Base-by-base conservation (phyloP, 2,329 filamentous ascomycete species). In the Exophiala dermatitidis region DNA sequence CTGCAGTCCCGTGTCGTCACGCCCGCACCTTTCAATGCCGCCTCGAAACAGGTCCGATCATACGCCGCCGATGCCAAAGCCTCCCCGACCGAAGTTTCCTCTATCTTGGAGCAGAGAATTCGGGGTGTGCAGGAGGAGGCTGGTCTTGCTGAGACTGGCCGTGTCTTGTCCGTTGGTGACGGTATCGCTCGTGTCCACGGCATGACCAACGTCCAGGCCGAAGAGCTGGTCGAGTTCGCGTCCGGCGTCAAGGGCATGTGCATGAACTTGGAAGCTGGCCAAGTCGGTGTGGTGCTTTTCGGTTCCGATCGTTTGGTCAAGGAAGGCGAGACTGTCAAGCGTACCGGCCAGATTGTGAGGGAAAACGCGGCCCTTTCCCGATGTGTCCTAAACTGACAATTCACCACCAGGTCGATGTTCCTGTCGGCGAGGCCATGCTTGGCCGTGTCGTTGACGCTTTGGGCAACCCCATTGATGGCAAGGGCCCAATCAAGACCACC, bases 171-270 rank as follows among this genome's bases (percentile, higher is more conserved):
- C 71, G 90, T 98, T 76, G 97, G 93, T 93, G 93, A 98, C 81
- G 93, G 93, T 95, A 98, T 98, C 73, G 93, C 93, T 74, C 91
- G 93, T 90, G 91, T 98, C 68, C 90, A 98, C 78, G 93, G 93
- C 74, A 90, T 98, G 89, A 88, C 84, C 87, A 98, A 98, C 76
- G 93, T 98, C 79, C 93, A 98, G 83, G 91, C 93, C 69, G 93
- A 98, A 80, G 93, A 98, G 83, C 87, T 98, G 74, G 93, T 98
- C 74, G 93, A 98, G 90, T 98, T 98, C 81, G 89, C 93, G 70
- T 98, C 93, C 65, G 93, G 93, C 76, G 93, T 97, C 78, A 97
- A 97, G 86, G 93, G 93, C 77, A 98, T 98, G 93, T 97, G 91
- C 88, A 97, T 98, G 91, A 98, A 98, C 88, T 85, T 98, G 78